phyloP scores from a whole-genome alignment of 176 grass and related monocot genomes.

The Bothriochloa decipiens region DNA sequence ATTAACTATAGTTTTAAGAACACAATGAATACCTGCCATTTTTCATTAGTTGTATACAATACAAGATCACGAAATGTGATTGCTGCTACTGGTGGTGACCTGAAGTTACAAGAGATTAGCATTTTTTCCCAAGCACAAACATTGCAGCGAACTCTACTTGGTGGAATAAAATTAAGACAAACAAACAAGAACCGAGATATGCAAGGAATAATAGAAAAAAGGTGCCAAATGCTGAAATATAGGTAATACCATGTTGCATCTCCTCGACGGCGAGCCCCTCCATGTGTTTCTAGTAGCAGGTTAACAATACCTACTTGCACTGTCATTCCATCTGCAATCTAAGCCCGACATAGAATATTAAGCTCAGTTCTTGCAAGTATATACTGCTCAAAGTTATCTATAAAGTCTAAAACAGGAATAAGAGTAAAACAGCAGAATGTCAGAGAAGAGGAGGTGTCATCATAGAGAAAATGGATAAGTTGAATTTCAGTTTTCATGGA shows the following conservation, averaged over 20 bases:
- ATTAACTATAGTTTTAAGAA: conserved; percentile 34
- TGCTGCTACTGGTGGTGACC: conserved; percentile 90
- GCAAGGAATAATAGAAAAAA: background rate
- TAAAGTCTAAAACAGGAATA: conserved; percentile 16
- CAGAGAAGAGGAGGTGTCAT: background rate
- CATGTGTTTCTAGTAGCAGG: conserved; percentile 92
- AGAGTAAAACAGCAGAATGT: conserved; percentile 20
- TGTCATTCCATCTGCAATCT: conserved; percentile 99
- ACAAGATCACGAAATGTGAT: conserved; percentile 93
- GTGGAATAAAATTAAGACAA: background rate
- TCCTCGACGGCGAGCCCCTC: conserved; percentile 62
- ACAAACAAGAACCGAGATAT: conserved; percentile 6
- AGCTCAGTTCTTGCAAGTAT: conserved; percentile 37
- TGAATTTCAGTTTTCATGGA: conserved; percentile 1
- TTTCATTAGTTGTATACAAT: conserved; percentile 97
- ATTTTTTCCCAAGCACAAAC: background rate
- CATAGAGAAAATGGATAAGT: conserved; percentile 30
- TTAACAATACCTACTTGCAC: conserved; percentile 94
- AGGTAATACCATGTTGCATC: conserved; percentile 84
- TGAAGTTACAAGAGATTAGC: conserved; percentile 42
- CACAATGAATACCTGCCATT: conserved; percentile 82
- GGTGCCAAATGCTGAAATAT: conserved; percentile 7
- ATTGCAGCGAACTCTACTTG: conserved; percentile 6
- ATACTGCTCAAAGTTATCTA: conserved; percentile 25
- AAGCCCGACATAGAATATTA: conserved; percentile 43